These are phyloP conservation scores for Kernera saxatilis DNA, from an alignment of 345 rosid species.

Conservation along the genomic window DNA sequence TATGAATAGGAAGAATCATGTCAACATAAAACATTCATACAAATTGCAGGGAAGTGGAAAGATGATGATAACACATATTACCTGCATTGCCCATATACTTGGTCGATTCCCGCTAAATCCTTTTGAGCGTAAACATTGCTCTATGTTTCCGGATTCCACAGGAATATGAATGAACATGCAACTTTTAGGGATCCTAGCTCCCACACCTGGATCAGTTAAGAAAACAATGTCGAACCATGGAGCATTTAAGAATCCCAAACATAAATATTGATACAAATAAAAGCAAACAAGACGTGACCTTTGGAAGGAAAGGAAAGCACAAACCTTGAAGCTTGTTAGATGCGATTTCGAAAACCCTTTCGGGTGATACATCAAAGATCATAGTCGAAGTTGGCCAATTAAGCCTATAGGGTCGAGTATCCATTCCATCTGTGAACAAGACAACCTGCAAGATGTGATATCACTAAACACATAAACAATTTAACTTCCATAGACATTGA, in stretches of 20 bases:
- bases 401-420: conserved; percentile 87
- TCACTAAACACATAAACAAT: not conserved
- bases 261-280: not conserved
- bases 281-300: not conserved
- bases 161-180: conserved; percentile 74
- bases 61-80: conserved; percentile 17
- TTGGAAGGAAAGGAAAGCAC: conserved; percentile 5
- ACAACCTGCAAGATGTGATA: conserved; percentile 58
- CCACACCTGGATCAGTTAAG: conserved; percentile 51
- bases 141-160: conserved; percentile 42
- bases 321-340: conserved; percentile 65
- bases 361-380: conserved; percentile 74
- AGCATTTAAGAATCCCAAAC: not conserved
- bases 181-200: conserved; percentile 70
- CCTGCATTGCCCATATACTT: conserved; percentile 91
- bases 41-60: not conserved
- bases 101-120: conserved; percentile 74
- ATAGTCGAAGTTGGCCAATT: conserved; percentile 83
- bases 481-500: not conserved
- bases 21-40: not conserved
- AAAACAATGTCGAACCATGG: not conserved
- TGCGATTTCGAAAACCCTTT: conserved; percentile 48
- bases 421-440: conserved; percentile 88
- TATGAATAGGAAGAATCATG: not conserved
- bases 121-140: conserved; percentile 42